Evolutionary conservation across 768 basidiomycete genomes (phyloP).

Genomic region (Fomitopsis pulvina): DNA sequence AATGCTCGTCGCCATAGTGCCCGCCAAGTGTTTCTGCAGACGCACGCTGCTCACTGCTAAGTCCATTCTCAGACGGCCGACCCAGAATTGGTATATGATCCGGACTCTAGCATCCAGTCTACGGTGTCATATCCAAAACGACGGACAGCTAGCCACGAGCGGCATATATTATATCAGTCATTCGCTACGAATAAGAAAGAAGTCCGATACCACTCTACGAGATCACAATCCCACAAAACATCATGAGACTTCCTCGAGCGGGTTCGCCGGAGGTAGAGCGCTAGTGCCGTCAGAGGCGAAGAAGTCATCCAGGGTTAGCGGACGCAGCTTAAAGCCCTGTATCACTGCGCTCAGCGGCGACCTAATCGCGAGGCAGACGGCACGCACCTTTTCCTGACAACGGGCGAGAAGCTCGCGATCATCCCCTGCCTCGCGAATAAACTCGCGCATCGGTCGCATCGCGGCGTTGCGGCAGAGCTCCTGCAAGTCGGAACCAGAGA

Average conservation of each 20-base stretch:
- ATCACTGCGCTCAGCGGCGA: not conserved
- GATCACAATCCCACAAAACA: too few species aligned
- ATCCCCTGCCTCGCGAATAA: conserved; percentile 49
- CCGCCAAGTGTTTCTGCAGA: too few species aligned
- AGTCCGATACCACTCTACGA: too few species aligned
- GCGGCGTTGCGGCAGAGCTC: conserved; percentile 92
- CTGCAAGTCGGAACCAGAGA: conserved; percentile 86
- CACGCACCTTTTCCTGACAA: conserved; percentile 38
- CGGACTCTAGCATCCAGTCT: too few species aligned
- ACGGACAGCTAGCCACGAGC: too few species aligned
- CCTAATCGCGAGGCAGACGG: not conserved
- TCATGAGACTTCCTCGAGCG: conserved; percentile 1
- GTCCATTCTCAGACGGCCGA: too few species aligned
- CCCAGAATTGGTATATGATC: too few species aligned
- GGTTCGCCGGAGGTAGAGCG: conserved; percentile 8
- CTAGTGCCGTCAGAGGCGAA: conserved; percentile 31
- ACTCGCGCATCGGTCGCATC: conserved; percentile 87
- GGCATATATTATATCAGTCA: too few species aligned
- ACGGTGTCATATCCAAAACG: too few species aligned
- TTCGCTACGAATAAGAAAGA: too few species aligned
- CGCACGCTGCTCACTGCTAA: too few species aligned
- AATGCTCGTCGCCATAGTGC: too few species aligned
- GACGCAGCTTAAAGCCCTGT: conserved; percentile 75
- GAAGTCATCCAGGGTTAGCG: conserved; percentile 69
- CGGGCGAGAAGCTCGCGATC: conserved; percentile 43